Conservation (phyloP, 768 basidiomycete species). For the Tylopilus cervinicoccineus region DNA sequence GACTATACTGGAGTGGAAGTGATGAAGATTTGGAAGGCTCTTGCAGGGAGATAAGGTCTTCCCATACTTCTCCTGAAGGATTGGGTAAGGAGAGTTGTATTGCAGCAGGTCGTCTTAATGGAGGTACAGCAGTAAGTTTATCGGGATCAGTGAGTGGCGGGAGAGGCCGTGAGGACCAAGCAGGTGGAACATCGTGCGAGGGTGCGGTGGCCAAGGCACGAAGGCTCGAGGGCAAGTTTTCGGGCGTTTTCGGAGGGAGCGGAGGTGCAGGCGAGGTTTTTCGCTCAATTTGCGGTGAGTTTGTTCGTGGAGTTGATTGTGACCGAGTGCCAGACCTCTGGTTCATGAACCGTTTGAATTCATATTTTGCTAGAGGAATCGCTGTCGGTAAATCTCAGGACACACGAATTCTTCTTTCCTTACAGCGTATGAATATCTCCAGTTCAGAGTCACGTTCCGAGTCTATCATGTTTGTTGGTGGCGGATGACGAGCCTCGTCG, state of each 20-base stretch:
- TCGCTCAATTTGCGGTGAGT: conserved; percentile 10
- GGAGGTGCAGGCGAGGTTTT: conserved; percentile 23
- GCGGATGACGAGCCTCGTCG: conserved; percentile 76
- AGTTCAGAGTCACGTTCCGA: conserved; percentile 84
- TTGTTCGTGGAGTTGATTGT: conserved; percentile 15
- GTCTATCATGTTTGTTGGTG: conserved; percentile 76
- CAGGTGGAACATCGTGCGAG: conserved; percentile 14
- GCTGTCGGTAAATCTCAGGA: not conserved
- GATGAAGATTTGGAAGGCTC: conserved; percentile 34
- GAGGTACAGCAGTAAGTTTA: conserved; percentile 7
- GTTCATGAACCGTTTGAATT: conserved; percentile 66
- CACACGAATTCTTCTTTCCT: conserved; percentile 12
- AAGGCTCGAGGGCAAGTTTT: conserved; percentile 23
- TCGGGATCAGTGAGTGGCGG: conserved; percentile 12
- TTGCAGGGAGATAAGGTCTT: conserved; percentile 51
- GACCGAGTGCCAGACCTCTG: conserved; percentile 32
- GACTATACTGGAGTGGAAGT: conserved; percentile 43
- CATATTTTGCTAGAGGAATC: conserved; percentile 64
- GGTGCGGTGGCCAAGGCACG: conserved; percentile 10
- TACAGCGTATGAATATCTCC: conserved; percentile 87
- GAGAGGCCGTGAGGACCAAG: conserved; percentile 37
- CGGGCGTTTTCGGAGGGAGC: conserved; percentile 25
- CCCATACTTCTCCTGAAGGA: conserved; percentile 46
- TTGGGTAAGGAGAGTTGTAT: conserved; percentile 15
- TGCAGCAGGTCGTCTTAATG: conserved; percentile 1